Base-by-base conservation (phyloP, 2,329 filamentous ascomycete genomes). In the Penicillium palitans region DNA sequence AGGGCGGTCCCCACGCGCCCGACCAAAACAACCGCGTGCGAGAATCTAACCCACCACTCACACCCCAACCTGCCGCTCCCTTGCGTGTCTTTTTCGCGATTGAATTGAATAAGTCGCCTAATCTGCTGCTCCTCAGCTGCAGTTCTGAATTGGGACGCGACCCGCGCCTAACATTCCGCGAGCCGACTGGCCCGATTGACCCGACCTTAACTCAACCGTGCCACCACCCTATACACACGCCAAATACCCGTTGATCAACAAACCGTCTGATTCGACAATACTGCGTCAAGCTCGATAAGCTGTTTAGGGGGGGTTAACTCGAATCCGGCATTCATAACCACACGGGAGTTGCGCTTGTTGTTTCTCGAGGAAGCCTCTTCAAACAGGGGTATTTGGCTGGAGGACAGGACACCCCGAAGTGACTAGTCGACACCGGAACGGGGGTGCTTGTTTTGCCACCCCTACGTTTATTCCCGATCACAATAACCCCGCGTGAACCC, bases 11-110 rank as follows among this genome's bases (percentile, higher is more conserved):
- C 70, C 72, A 73, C 72, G 71, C 72, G 71, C 70, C 71, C 68
- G 66, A 74, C 72, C 72, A 74, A 75, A 75, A 74, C 71, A 74
- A 74, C 70, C 70, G 72, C 72, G 72, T 73, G 71, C 63, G 52
- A 64, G 63, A 67, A 67, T 65, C 65, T 55, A 62, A 67, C 63
- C 63, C 60, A 63, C 61, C 63, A 59, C 55, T 50, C 33, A 53
- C 53, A 35, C 37, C 50, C 44, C 29, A 39, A 58, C 27, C 37
- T 27, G 37, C 29, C 58, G 60, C 60, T 65, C 59, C 65, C 65
- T 68, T 67, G 63, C 65, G 57, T 57, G 27, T 59, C 41, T 9
- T 35, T 39, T 48, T 54, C 48, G 55, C 33, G n/a, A 42, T 54
- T 47, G 27, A 42, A 42, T 42, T 19, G 27, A 41, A 42, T 27